Percentiles rank a stretch among this genome's conserved stretches.
Conservation (phyloP, 2,329 filamentous ascomycete species). For the Neonectria neomacrospora region DNA sequence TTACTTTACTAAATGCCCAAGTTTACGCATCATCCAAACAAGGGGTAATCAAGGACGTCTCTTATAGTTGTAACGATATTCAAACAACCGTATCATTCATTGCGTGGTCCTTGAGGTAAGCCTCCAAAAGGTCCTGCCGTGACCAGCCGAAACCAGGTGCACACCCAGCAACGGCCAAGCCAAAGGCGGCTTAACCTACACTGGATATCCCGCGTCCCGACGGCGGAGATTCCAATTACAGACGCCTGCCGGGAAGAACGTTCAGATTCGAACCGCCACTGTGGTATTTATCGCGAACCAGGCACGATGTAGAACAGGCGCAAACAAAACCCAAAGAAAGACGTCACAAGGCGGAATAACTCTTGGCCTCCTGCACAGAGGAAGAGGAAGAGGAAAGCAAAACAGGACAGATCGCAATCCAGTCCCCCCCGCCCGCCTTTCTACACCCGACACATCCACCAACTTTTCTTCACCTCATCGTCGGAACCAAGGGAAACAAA, state of each 20-base stretch:
- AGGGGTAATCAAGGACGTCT: no score
- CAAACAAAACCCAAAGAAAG: not conserved
- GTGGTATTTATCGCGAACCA: not conserved
- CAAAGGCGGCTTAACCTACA: conserved; percentile 24
- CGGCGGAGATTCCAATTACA: conserved; percentile 21
- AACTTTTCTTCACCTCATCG: not conserved
- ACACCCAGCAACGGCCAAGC: not conserved
- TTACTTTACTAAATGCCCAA: not conserved
- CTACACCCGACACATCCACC: not conserved
- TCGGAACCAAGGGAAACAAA: not conserved
- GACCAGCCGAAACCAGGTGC: not conserved
- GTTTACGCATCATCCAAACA: no score
- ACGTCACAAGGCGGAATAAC: conserved; percentile 1
- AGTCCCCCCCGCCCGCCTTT: not conserved
- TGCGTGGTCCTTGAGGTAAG: not conserved
- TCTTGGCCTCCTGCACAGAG: not conserved
- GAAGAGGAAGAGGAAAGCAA: not conserved
- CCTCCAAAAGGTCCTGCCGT: not conserved
- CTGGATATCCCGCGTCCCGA: conserved; percentile 28
- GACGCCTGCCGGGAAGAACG: not conserved
- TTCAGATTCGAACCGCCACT: conserved; percentile 18
- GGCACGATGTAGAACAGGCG: conserved; percentile 15
- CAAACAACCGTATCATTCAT: not conserved
- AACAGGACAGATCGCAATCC: not conserved
- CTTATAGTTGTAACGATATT: no score